Base-by-base conservation (phyloP, 1,284 basidiomycete genomes). In the Rhizoctonia solani region DNA sequence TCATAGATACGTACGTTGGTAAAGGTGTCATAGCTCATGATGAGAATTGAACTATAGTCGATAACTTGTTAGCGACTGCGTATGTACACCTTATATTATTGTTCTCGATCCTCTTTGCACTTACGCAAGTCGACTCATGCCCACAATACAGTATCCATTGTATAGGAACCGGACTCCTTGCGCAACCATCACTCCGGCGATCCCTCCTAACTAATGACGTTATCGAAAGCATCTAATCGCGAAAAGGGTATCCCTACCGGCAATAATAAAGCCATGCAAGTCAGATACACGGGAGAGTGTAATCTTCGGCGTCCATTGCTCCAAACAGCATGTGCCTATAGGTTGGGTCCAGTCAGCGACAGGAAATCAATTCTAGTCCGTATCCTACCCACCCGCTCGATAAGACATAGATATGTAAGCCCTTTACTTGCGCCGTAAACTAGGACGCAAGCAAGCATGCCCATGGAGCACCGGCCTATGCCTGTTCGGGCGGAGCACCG, bases 81-180 rank as follows among this genome's bases (percentile, higher is more conserved):
- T n/a, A n/a, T n/a, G n/a, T n/a, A n/a, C n/a, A n/a, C n/a, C 2
- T 4, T 55, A 23, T n/a, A 5, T 2, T n/a, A n/a, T n/a, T n/a
- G n/a, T n/a, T n/a, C n/a, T n/a, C n/a, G n/a, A n/a, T n/a, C n/a
- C n/a, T n/a, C n/a, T n/a, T n/a, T n/a, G n/a, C n/a, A 58, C 55
- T 58, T 41, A 58, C 55, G 55, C 44, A 16, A 58, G 21, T 46
- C 55, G 55, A 19, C 55, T 58, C 13, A 58, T 58, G 11, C 55
- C 55, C 19, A 58, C 25, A 27, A 58, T 46, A 46, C 55, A 58
- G 23, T 58, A 58, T 3, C 55, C 55, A 41, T 58, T 58, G 19
- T 58, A 58, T 30, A 58, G 37, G 27, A 44, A 58, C 6, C 37
- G 37, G 16, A 41, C 46, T 27, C 39, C 29, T 19, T 58, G 39